Base-by-base conservation (phyloP, 2,329 filamentous ascomycete species). In the Gliomastix tumulicola region DNA sequence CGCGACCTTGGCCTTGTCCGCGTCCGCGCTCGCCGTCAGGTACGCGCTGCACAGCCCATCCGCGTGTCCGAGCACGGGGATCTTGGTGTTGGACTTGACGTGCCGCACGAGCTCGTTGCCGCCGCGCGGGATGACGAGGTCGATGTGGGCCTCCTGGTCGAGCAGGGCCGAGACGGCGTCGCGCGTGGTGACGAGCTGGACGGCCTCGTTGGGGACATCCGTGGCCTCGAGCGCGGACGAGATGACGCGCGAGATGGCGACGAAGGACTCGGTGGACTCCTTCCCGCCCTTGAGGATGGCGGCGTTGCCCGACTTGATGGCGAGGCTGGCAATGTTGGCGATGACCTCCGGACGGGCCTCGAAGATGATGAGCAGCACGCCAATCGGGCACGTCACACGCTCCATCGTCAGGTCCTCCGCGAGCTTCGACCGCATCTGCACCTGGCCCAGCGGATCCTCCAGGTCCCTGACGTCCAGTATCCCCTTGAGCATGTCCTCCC, bases 331-430 rank as follows among this genome's bases (percentile, higher is more conserved):
- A 54, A 98, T 97, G 61, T 98, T 98, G 55, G 90, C 92, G 54
- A 98, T 96, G 46, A 98, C 92, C 64, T 98, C 92, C 7, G 92
- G 92, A 7, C 92, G 84, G 23, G 92, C 92, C 65, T 98, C 92
- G 55, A 98, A 98, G 54, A 98, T 97, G 63, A 98, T 92, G 47
- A 98, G 76, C 30, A 98, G 76, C n/a, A 97, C 89, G 41, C 92
- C 92, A 49, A 98, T 97, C 6, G 92, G 92, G 56, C 88, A 95
- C 28, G 87, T 88, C 32, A 95, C 84, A 44, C 89, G 81, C 56
- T 95, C 88, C 41, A 98, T 74, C 36, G 82, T 73, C 36, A 98
- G 74, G 36, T 82, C 84, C 48, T 96, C 84, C 58, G 97, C 92
- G 10, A 98, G 74, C 39, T 82, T 76, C 31, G 88, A 97, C 44